Evolutionary conservation across 1,284 basidiomycete genomes (phyloP), one percentile per base, ranked within the genome.

Genomic region (Irpex lacteus): DNA sequence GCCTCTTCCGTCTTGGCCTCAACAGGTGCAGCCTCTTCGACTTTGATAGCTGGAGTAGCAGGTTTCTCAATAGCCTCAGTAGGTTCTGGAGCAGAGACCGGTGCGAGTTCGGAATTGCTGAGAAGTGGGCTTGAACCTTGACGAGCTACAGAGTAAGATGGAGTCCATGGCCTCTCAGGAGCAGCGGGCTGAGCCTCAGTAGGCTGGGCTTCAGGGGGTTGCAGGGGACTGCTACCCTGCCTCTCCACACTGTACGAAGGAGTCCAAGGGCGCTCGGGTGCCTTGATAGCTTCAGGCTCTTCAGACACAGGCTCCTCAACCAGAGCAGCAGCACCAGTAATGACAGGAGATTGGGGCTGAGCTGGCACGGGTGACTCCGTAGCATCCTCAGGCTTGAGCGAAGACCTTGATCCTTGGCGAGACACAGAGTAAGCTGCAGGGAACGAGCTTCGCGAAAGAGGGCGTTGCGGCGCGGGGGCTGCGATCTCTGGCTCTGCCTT

Each of bases 211-310:
- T n/a, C 9, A 21, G 59, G 21, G 3, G 21, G 1, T 11, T 15
- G 32, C 55, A 18, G 36, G 34, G 56, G 58, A 19, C 57, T 49
- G 9, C 75, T 70, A 32, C 78, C 78, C 65, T 78, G 77, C 5
- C 68, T 70, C 3, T 74, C 74, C 8, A 73, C 72, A 5, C 69
- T 70, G 59, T 73, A 74, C 26, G 71, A 72, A 11, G 71, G 72
- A 1, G 71, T 72, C 71, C 71, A 74, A 47, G 70, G 69, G 1
- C 68, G 66, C 9, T 56, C 32, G 2, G 36, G 36, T 38, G 59
- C 32, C 8, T 32, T 47, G 13, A 38, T 57, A 6, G 52, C 36
- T 47, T 60, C 40, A 36, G 62, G 59, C 62, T 60, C 58, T 38
- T 63, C 62, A 37, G 32, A 32, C 5, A 21, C 32, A 11, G 54